phyloP scores from a whole-genome alignment of 257 asterid genomes.

The Salvia rosmarinus region DNA sequence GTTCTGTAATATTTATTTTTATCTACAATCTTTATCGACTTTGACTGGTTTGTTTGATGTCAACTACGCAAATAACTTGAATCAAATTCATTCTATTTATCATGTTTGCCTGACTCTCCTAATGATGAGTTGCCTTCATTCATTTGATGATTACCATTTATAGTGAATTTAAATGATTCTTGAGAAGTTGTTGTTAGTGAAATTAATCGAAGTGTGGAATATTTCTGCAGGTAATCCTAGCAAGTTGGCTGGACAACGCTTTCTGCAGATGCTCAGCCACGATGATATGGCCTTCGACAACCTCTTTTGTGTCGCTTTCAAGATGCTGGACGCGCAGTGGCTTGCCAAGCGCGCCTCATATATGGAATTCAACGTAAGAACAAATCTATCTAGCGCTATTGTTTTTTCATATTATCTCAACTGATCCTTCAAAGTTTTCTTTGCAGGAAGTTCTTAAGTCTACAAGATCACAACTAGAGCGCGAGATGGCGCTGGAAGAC shows the following conservation, averaged over 20 bases:
- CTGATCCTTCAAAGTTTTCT: not conserved
- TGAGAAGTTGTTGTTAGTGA: not conserved
- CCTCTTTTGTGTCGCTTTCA: constrained; percentile 87
- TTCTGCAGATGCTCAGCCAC: constrained; percentile 60
- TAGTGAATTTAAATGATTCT: not conserved
- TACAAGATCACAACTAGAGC: constrained; percentile 79
- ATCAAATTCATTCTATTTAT: not conserved
- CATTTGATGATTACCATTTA: constrained; percentile 2
- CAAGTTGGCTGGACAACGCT: constrained; percentile 67
- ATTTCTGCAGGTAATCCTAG: constrained; percentile 64
- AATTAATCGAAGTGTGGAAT: not conserved
- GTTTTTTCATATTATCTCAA: not conserved
- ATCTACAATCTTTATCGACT: not conserved
- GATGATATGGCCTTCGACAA: constrained; percentile 94
- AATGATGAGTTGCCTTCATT: not conserved
- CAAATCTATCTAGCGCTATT: not conserved
- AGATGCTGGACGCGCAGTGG: constrained; percentile 92
- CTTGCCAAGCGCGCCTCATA: constrained; percentile 89
- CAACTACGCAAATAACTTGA: constrained; percentile 20
- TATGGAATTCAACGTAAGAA: constrained; percentile 88
- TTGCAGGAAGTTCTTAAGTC: constrained; percentile 82
- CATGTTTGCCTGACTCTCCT: not conserved
- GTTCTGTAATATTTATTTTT: constrained; percentile 1
- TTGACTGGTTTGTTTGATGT: not conserved
- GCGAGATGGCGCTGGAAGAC: constrained; percentile 79